phyloP scores from a whole-genome alignment of 345 rosid species.

The Capsella bursapastoris region DNA sequence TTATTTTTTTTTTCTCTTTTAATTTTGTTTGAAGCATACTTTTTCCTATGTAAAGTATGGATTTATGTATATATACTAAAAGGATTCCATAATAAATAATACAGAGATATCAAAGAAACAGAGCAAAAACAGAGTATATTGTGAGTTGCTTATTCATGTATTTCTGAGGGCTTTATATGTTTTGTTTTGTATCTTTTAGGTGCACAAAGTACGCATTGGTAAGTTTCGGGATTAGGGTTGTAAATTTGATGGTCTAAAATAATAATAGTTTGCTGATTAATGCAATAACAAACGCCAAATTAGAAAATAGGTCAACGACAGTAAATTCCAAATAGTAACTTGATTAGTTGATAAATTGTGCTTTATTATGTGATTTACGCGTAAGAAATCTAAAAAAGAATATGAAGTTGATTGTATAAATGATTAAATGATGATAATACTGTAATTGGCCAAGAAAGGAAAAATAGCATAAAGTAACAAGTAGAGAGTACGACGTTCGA shows the following conservation, averaged over 20 bases:
- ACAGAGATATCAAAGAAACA: constrained; percentile 33
- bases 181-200: not conserved
- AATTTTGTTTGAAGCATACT: constrained; percentile 16
- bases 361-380: not conserved
- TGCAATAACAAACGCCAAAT: constrained; percentile 26
- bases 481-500: not conserved
- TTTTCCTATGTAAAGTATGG: not conserved
- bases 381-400: not conserved
- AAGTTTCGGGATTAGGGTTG: not conserved
- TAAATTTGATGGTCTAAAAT: not conserved
- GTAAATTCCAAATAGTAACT: not conserved
- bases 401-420: not conserved
- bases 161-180: constrained; percentile 10
- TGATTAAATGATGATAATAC: no score
- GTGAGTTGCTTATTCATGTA: not conserved
- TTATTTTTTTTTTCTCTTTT: not conserved
- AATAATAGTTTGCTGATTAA: not conserved
- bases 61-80: constrained; percentile 30
- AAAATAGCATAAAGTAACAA: not conserved
- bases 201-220: not conserved
- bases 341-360: not conserved
- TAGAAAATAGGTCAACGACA: not conserved
- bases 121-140: constrained; percentile 27
- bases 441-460: not conserved
- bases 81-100: constrained; percentile 1